phyloP scores from a whole-genome alignment of 2,329 filamentous ascomycete species.

The Trichophyton rubrum region DNA sequence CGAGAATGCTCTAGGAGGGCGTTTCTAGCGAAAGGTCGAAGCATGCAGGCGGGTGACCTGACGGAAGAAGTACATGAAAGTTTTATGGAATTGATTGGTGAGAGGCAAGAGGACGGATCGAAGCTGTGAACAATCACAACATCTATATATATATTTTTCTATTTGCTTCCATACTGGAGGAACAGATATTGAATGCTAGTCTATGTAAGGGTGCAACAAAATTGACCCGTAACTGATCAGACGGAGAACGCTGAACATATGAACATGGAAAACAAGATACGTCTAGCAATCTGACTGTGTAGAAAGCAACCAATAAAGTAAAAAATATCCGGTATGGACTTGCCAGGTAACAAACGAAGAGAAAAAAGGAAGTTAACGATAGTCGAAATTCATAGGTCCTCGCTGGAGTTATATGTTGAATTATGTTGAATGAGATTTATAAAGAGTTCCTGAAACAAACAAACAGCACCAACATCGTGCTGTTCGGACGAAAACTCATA shows the following conservation, averaged over 20 bases:
- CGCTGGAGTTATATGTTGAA: neutral
- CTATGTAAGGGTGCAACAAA: neutral
- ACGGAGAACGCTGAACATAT: too few species aligned
- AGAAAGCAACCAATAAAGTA: too few species aligned
- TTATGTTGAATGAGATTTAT: neutral
- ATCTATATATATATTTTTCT: neutral
- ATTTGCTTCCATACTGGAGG: neutral
- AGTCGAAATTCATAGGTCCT: too few species aligned
- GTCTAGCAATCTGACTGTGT: too few species aligned
- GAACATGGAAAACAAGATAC: too few species aligned
- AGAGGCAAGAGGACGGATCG: slow-evolving; percentile 38
- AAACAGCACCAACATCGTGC: neutral
- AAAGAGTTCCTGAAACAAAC: neutral
- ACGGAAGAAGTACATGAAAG: slow-evolving; percentile 79
- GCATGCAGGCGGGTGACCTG: slow-evolving; percentile 82
- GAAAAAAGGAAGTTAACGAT: too few species aligned
- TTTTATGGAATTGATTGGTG: slow-evolving; percentile 69
- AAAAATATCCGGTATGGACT: too few species aligned
- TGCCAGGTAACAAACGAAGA: too few species aligned
- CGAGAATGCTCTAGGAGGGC: slow-evolving; percentile 81
- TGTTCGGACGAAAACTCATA: neutral
- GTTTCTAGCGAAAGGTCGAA: slow-evolving; percentile 72
- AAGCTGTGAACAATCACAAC: slow-evolving; percentile 16
- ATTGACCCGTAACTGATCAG: too few species aligned
- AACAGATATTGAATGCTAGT: neutral